phyloP scores from a whole-genome alignment of 2,329 filamentous ascomycete genomes.

The Plectosphaerella sp. region DNA sequence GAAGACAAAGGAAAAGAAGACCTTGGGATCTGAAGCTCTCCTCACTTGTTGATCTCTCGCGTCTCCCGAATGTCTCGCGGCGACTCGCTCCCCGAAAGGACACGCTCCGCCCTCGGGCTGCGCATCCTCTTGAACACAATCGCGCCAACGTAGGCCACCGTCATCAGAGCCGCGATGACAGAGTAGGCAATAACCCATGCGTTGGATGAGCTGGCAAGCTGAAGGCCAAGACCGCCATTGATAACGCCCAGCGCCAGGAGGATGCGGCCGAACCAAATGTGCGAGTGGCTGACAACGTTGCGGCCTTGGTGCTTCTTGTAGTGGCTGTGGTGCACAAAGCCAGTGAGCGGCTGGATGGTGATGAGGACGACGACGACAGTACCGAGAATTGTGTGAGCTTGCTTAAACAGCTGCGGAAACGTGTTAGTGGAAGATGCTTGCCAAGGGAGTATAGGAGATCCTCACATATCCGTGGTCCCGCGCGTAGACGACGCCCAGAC shows the following conservation, averaged over 20 bases:
- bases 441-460: neutral
- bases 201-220: constrained; percentile 36
- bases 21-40: no score
- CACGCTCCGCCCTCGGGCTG: neutral
- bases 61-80: neutral
- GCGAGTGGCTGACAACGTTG: constrained; percentile 47
- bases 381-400: constrained; percentile 52
- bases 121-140: constrained; percentile 8
- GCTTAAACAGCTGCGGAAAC: constrained; percentile 41
- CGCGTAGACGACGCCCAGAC: constrained; percentile 47
- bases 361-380: constrained; percentile 49
- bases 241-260: constrained; percentile 56
- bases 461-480: constrained; percentile 36
- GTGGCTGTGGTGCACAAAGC: constrained; percentile 51
- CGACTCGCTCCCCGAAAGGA: no score
- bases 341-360: constrained; percentile 53
- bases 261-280: constrained; percentile 59
- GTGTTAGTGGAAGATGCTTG: neutral
- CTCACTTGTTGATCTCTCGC: neutral
- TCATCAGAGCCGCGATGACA: constrained; percentile 47
- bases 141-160: constrained; percentile 35
- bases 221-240: constrained; percentile 59
- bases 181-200: constrained; percentile 49
- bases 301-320: constrained; percentile 44
- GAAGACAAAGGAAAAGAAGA: no score